phyloP scores from a whole-genome alignment of 305 asterid species.

The Petunia hybrid region DNA sequence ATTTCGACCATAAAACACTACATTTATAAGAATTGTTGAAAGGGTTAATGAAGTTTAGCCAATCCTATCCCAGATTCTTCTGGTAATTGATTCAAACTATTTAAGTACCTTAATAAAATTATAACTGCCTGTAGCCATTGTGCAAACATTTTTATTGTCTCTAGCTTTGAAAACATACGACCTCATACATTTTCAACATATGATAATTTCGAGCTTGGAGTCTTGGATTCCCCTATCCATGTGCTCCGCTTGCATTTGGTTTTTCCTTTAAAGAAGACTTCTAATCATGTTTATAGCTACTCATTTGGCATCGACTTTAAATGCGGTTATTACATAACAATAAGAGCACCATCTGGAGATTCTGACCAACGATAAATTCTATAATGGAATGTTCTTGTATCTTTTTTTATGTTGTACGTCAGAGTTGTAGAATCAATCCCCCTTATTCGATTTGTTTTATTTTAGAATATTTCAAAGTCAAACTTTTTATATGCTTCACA shows the following conservation, averaged over 20 bases:
- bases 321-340: not conserved
- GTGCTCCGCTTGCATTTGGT: not conserved
- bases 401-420: not conserved
- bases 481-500: not conserved
- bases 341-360: constrained; percentile 17
- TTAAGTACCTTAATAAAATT: not conserved
- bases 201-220: too few relatives aligned
- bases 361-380: constrained; percentile 1
- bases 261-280: not conserved
- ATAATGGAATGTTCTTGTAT: not conserved
- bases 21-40: too few relatives aligned
- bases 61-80: not conserved
- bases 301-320: constrained; percentile 17
- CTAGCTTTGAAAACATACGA: not conserved
- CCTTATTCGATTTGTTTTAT: not conserved
- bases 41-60: too few relatives aligned
- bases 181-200: not conserved
- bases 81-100: not conserved
- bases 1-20: too few relatives aligned
- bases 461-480: not conserved
- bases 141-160: not conserved
- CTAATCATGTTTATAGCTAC: not conserved
- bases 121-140: not conserved
- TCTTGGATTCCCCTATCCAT: not conserved
- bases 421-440: not conserved